phyloP scores from a whole-genome alignment of 176 grass and related monocot species.

The Raddia distichophylla region DNA sequence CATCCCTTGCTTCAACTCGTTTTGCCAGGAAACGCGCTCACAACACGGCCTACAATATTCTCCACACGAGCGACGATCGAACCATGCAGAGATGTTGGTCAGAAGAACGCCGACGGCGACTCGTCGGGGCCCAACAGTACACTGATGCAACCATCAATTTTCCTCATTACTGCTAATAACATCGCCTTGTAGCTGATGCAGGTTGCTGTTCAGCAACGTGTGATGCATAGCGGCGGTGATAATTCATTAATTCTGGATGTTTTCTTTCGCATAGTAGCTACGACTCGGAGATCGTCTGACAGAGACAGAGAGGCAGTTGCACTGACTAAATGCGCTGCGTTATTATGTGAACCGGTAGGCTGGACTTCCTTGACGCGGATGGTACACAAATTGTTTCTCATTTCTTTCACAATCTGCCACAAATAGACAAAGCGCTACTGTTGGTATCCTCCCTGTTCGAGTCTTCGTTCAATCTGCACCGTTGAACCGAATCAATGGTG shows the following conservation, averaged over 20 bases:
- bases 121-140: not conserved
- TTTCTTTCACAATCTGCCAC: not conserved
- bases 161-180: not conserved
- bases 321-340: constrained; percentile 9
- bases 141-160: not conserved
- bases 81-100: constrained; percentile 18
- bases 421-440: not conserved
- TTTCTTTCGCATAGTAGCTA: not conserved
- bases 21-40: constrained; percentile 42
- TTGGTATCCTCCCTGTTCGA: not conserved
- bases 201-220: constrained; percentile 35
- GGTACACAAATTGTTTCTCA: too few species aligned
- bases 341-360: not conserved
- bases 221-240: constrained; percentile 44
- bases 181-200: constrained; percentile 44
- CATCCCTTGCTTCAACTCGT: constrained; percentile 39
- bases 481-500: not conserved
- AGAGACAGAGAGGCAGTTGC: constrained; percentile 19
- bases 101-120: constrained; percentile 30
- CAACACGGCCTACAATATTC: constrained; percentile 32
- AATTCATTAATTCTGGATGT: constrained; percentile 21
- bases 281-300: not conserved
- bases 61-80: constrained; percentile 22
- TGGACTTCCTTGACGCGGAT: not conserved
- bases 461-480: not conserved